Percentiles rank a stretch among this genome's conserved stretches.
Evolutionary conservation across 2,329 filamentous ascomycete genomes (phyloP).

Genomic region (Xylariaceae sp.): DNA sequence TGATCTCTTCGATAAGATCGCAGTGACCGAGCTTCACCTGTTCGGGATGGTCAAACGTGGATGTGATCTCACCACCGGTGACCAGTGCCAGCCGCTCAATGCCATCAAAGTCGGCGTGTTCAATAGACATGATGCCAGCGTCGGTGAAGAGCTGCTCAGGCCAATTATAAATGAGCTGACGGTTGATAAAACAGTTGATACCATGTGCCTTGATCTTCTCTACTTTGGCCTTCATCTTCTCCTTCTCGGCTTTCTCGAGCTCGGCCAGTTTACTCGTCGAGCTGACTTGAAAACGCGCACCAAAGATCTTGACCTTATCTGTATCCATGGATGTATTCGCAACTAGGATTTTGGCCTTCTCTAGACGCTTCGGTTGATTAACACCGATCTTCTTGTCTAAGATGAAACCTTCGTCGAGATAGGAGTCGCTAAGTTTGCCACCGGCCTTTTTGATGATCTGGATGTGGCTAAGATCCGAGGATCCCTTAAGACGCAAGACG

Average conservation of each 20-base stretch:
- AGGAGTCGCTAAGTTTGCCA: constrained; percentile 95
- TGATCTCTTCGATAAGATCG: constrained; percentile 94
- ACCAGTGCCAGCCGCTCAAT: constrained; percentile 93
- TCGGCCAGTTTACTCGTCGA: constrained; percentile 97
- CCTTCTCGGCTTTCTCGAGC: constrained; percentile 93
- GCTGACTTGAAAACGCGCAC: constrained; percentile 92
- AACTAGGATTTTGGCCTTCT: constrained; percentile 97
- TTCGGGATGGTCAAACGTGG: constrained; percentile 96
- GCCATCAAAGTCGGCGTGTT: constrained; percentile 98
- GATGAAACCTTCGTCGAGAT: constrained; percentile 97
- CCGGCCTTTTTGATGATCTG: constrained; percentile 99
- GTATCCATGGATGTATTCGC: constrained; percentile 99
- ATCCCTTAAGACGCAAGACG: constrained; percentile 82
- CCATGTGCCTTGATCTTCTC: constrained; percentile 98
- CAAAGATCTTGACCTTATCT: constrained; percentile 99
- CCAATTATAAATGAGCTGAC: constrained; percentile 99
- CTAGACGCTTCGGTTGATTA: constrained; percentile 94
- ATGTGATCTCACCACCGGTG: constrained; percentile 94
- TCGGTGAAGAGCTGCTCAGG: constrained; percentile 98
- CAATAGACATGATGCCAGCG: constrained; percentile 95
- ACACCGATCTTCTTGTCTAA: constrained; percentile 98
- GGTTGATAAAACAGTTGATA: constrained; percentile 99
- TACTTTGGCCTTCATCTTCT: constrained; percentile 99
- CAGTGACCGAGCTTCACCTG: constrained; percentile 94
- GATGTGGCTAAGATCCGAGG: constrained; percentile 92